phyloP scores from a whole-genome alignment of 225 moss, liverwort and hornwort genomes.

The Pseudoscleropodium purum region DNA sequence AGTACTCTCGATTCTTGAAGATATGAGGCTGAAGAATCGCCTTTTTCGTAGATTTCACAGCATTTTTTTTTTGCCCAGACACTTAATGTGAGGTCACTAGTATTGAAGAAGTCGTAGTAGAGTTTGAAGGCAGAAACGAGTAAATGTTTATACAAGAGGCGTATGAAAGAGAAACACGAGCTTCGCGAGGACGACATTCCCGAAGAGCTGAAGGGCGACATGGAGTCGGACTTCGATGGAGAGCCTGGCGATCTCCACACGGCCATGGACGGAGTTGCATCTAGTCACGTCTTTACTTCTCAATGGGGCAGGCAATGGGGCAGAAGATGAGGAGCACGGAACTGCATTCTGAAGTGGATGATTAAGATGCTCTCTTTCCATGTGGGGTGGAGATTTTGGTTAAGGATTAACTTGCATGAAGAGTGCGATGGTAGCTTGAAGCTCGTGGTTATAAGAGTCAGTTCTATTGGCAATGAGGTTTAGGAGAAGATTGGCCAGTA shows the following conservation, averaged over 20 bases:
- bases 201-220: conserved; percentile 51
- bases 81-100: background rate
- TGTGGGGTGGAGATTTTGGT: background rate
- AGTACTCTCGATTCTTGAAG: background rate
- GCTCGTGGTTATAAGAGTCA: background rate
- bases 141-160: too few relatives aligned
- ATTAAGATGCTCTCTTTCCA: background rate
- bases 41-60: background rate
- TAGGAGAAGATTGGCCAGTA: background rate
- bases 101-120: background rate
- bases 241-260: conserved; percentile 41
- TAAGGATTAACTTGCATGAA: background rate
- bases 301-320: background rate
- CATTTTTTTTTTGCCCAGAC: too few relatives aligned
- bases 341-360: background rate
- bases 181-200: conserved; percentile 59
- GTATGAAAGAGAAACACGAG: conserved; percentile 49
- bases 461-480: background rate
- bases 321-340: background rate
- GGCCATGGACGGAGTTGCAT: conserved; percentile 34
- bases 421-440: background rate
- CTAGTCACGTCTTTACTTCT: conserved; percentile 14
- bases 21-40: background rate
- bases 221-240: conserved; percentile 54
- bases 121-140: background rate